Base-by-base conservation (phyloP, 2,329 filamentous ascomycete species). In the Daldinia sp. region DNA sequence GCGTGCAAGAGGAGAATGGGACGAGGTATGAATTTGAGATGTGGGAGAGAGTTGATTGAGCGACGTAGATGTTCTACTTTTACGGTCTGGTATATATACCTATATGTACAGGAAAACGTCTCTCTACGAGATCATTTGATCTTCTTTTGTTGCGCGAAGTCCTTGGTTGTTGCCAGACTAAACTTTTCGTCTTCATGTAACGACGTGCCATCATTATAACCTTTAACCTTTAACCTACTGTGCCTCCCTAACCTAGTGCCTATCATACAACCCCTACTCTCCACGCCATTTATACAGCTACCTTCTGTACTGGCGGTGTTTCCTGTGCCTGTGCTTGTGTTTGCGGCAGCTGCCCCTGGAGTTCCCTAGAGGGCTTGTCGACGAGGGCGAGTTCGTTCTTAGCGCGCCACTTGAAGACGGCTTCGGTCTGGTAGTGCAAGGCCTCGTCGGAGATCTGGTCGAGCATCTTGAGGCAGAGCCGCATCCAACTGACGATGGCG, bases 11-110 rank as follows among this genome's bases (percentile, higher is more conserved):
- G 73, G 92, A 95, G 80, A 86, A 85, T 15, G 89, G 85, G 6
- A 88, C 87, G 4, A 79, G 80, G 76, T 94, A 93, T 79, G 86
- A 90, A 78, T 93, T 92, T 81, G 87, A 92, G 79, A 87, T 93
- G 87, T 93, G 89, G 89, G 89, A 91, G 82, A 87, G 83, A 82
- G 76, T 77, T 69, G 78, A 76, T 73, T 71, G 66, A 71, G 42
- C 30, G 53, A 41, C 50, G 74, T 60, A 61, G 33, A 46, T 39
- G 18, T 37, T 12, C 10, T 55, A 15, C 53, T 28, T 56, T 56
- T 56, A 39, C 13, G 23, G 53, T 28, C 18, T 56, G 53, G 18
- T 56, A 41, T 37, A 41, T 59, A 64, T 48, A 46, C 28, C 48
- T 69, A 50, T 71, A 70, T 50, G 65, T 61, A 46, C 54, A 65